A percentile compares a stretch with the other conserved stretches of the same genome.
Evolutionary conservation across 805 yeast genomes (phyloP).

Genomic region (Isabelozyma pseudorhagii): DNA sequence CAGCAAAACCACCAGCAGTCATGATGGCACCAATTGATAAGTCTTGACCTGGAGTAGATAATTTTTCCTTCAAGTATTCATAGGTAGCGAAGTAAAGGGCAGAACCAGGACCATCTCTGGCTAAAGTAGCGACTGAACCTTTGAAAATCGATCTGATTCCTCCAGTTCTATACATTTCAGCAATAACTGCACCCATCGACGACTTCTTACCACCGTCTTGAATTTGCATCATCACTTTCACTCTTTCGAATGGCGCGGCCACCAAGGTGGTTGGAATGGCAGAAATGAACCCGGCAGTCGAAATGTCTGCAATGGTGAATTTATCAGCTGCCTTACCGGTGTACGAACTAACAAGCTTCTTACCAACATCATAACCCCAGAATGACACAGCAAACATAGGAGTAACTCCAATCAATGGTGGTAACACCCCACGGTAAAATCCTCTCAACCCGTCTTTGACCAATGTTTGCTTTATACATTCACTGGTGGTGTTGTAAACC

Average conservation of each 20-base stretch:
- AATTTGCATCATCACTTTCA: conserved; percentile 89
- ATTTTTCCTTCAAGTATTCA: conserved; percentile 67
- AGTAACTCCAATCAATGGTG: conserved; percentile 94
- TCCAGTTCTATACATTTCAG: conserved; percentile 70
- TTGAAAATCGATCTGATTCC: conserved; percentile 82
- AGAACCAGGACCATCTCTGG: conserved; percentile 97
- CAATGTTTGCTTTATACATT: conserved; percentile 68
- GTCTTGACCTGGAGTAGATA: conserved; percentile 54
- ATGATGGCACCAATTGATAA: conserved; percentile 73
- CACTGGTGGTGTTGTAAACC: conserved; percentile 57
- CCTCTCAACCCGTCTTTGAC: conserved; percentile 76
- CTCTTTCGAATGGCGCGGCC: conserved; percentile 97
- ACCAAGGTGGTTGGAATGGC: conserved; percentile 94
- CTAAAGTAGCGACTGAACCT: conserved; percentile 89
- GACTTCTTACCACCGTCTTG: conserved; percentile 47
- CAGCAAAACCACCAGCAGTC: conserved; percentile 93
- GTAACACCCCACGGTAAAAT: conserved; percentile 88
- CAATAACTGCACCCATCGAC: conserved; percentile 59
- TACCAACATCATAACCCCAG: conserved; percentile 97
- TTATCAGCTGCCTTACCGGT: conserved; percentile 35
- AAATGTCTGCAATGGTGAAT: conserved; percentile 66
- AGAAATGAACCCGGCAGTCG: conserved; percentile 90
- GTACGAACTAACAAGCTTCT: conserved; percentile 56
- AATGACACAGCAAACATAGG: conserved; percentile 98
- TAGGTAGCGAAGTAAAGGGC: conserved; percentile 95